Evolutionary conservation across 495 filamentous ascomycete species (phyloP), one percentile per base, ranked within the genome.

Genomic region (Penicillium salamii): DNA sequence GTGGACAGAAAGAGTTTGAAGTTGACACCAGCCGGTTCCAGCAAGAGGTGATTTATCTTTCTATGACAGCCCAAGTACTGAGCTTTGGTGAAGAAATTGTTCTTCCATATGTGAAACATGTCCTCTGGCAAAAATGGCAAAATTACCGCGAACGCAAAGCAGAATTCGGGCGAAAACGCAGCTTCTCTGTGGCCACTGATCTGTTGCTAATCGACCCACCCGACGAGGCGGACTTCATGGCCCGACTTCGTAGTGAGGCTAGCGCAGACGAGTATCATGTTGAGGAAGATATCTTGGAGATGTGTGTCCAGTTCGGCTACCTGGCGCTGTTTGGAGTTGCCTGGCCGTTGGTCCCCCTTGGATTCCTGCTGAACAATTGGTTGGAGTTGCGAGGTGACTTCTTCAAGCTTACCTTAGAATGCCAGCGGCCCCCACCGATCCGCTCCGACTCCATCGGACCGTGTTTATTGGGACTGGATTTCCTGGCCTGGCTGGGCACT

Each of bases 361-460:
- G 89, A 0, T 97, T 97, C 77, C 65, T 96, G 5, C 69, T 91
- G 60, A 96, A 96, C 69, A 92, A 97, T 72, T 98, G 92, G 92
- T 66, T 98, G 43, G 92, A 97, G 52, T 76, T 96, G 12, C 88
- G 93, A 23, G 86, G 87, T 6, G 93, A 98, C 54, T 90, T 95
- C 8, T 80, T 91, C 69, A 98, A 98, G 59, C 91, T 98, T 47
- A 90, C 89, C 32, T 69, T 88, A 19, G 86, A 90, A 63, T 91
- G 88, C 76, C 86, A 91, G 58, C 83, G 93, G 9, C 93, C 93
- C 1, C 88, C 87, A 18, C 93, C 93, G 0, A 87, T 84, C 74
- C 83, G 93, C 11, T 84, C 89, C 3, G 93, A 97, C 69, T 89
- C 86, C 2, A 97, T 98, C 58, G 93, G 93, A 0, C 91, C 93